Conservation (phyloP, 2,329 filamentous ascomycete genomes). For the Eutypa lata region DNA sequence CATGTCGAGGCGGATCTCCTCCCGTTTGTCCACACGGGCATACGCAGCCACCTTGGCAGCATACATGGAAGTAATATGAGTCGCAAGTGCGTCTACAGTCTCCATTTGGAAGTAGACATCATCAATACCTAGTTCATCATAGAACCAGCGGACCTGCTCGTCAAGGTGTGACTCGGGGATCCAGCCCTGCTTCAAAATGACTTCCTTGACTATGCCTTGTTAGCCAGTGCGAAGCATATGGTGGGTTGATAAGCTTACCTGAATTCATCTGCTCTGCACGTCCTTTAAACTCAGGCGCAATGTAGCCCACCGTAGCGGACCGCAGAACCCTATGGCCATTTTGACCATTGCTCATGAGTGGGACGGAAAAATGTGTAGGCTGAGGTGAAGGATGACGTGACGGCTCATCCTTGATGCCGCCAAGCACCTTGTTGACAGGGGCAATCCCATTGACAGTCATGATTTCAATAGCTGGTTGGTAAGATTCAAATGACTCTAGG, state of each 20-base stretch:
- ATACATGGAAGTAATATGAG: slow-evolving; percentile 93
- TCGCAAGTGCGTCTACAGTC: slow-evolving; percentile 79
- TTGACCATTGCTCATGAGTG: slow-evolving; percentile 48
- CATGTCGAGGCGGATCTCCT: slow-evolving; percentile 95
- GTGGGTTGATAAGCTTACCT: slow-evolving; percentile 44
- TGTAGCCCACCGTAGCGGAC: slow-evolving; percentile 89
- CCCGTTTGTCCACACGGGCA: slow-evolving; percentile 85
- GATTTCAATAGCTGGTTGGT: slow-evolving; percentile 18
- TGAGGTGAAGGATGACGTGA: slow-evolving; percentile 78
- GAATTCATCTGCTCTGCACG: slow-evolving; percentile 87
- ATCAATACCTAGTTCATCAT: slow-evolving; percentile 94
- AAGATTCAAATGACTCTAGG: slow-evolving; percentile 25
- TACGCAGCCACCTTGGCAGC: slow-evolving; percentile 94
- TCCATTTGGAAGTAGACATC: slow-evolving; percentile 98
- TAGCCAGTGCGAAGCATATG: slow-evolving; percentile 6
- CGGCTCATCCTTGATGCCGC: slow-evolving; percentile 38
- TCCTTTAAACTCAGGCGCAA: slow-evolving; percentile 89
- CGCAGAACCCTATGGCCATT: slow-evolving; percentile 73
- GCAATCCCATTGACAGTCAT: slow-evolving; percentile 33
- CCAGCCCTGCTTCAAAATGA: slow-evolving; percentile 77
- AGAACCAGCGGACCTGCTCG: slow-evolving; percentile 91
- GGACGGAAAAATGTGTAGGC: slow-evolving; percentile 78
- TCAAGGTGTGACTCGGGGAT: slow-evolving; percentile 82
- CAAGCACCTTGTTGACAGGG: slow-evolving; percentile 38
- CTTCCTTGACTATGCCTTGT: slow-evolving; percentile 65